Conservation (phyloP, 2,329 filamentous ascomycete species). For the Aspergillus spinulosporus region DNA sequence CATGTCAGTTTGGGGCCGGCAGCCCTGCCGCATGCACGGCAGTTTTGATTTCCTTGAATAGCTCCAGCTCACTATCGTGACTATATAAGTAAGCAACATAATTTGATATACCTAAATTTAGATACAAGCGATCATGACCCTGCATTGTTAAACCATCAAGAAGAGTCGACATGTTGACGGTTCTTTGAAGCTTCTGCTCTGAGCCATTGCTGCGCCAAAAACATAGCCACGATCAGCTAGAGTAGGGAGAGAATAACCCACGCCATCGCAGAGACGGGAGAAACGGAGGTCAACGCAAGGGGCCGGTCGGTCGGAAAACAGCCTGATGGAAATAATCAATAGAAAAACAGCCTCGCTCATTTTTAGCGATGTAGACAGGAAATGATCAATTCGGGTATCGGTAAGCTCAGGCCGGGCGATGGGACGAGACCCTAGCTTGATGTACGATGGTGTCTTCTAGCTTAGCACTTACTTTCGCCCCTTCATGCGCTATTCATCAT, state of each 20-base stretch:
- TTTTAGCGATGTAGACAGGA: slow-evolving; percentile 8
- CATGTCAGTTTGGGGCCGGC: slow-evolving; percentile 3
- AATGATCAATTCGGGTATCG: slow-evolving; percentile 10
- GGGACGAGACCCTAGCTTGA: background rate
- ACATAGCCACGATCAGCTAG: slow-evolving; percentile 22
- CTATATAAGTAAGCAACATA: slow-evolving; percentile 5
- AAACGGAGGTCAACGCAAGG: slow-evolving; percentile 6
- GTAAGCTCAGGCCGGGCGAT: slow-evolving; percentile 1
- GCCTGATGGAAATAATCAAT: slow-evolving; percentile 11
- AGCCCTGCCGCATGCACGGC: slow-evolving; percentile 10
- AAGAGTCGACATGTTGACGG: background rate
- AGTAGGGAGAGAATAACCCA: background rate
- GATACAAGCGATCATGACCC: background rate
- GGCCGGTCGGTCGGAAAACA: slow-evolving; percentile 15
- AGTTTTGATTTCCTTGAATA: background rate
- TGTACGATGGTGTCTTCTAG: background rate
- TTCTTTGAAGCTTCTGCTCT: slow-evolving; percentile 19
- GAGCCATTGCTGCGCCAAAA: slow-evolving; percentile 25
- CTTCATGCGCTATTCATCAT: slow-evolving; percentile 6
- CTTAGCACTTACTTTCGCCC: background rate
- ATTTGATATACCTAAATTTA: background rate
- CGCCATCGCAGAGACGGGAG: background rate
- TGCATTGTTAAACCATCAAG: slow-evolving; percentile 7
- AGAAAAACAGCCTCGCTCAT: slow-evolving; percentile 15
- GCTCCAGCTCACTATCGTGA: background rate